Evolutionary conservation across 2,329 filamentous ascomycete species (phyloP).

Genomic region (Periconia macrospinosa): DNA sequence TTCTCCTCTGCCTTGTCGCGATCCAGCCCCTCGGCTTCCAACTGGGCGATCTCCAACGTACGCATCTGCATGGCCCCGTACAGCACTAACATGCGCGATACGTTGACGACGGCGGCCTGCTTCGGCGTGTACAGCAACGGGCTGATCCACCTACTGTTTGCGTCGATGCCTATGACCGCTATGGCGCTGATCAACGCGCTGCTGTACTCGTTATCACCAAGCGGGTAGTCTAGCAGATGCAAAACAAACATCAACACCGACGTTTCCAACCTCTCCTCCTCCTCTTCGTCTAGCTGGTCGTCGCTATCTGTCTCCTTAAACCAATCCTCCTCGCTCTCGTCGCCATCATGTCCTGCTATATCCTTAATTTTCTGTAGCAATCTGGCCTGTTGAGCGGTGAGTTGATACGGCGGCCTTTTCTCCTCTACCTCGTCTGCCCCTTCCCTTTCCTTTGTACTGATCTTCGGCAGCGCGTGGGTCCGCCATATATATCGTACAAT

Average conservation of each 20-base stretch:
- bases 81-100: constrained; percentile 8
- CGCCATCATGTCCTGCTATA: too few species aligned
- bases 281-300: too few species aligned
- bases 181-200: constrained; percentile 10
- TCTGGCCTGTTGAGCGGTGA: too few species aligned
- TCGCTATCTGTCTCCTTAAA: too few species aligned
- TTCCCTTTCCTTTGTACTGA: background rate
- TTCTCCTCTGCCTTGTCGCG: background rate
- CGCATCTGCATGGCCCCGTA: background rate
- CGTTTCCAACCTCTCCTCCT: constrained; percentile 3
- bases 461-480: constrained; percentile 4
- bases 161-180: constrained; percentile 6
- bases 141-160: constrained; percentile 3
- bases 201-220: constrained; percentile 9
- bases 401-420: too few species aligned
- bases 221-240: constrained; percentile 5
- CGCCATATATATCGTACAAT: constrained; percentile 10
- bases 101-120: constrained; percentile 1
- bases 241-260: constrained; percentile 7
- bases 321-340: too few species aligned
- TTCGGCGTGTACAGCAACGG: constrained; percentile 7
- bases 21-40: too few species aligned
- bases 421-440: too few species aligned
- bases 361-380: too few species aligned
- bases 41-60: too few species aligned